Base-by-base conservation (phyloP, 2,329 filamentous ascomycete genomes). In the Pseudopyricularia javanii region DNA sequence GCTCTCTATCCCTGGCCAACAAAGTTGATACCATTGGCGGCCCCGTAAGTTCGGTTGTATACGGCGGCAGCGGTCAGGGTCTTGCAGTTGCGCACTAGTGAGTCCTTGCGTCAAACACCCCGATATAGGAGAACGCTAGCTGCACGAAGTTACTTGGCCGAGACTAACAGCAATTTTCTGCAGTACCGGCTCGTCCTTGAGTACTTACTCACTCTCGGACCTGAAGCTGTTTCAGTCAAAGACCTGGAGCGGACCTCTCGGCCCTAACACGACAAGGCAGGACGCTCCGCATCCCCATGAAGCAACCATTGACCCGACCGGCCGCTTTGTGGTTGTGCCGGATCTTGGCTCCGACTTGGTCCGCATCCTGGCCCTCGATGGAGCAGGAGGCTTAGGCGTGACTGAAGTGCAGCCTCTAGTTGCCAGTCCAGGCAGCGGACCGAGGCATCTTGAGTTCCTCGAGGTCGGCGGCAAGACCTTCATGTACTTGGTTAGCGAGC, bases 341-440 rank as follows among this genome's bases (percentile, higher is more conserved):
- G 85, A 88, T 59, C 72, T 90, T 5, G 80, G 84, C 40, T 73
- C 76, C 54, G 85, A 88, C 59, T 60, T 79, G 7, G 64, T 87
- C 49, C 80, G 78, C 56, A 66, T 70, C 54, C 87, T 78, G 63
- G 61, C 67, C 53, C 71, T 84, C 59, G 66, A 79, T 57, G 24
- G 22, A 24, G 17, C 22, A 11, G 71, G 72, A 47, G 70, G 74
- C 32, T 67, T 78, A 7, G 60, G 60, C 17, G 64, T 71, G 56
- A 71, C 70, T 26, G 60, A 66, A 22, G 58, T 67, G 20, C 57
- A 62, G 7, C 70, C 76, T 7, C 64, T 78, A 34, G 57, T 66
- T 34, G 63, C 74, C 51, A 56, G 69, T 33, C 58, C 74, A 2
- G 83, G 82, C 15, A 77, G 74, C 35, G 85, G 85, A 0, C 85